These are phyloP conservation scores for Venturia carpophila DNA, from an alignment of 2,329 filamentous ascomycete genomes.

Conservation along the genomic window DNA sequence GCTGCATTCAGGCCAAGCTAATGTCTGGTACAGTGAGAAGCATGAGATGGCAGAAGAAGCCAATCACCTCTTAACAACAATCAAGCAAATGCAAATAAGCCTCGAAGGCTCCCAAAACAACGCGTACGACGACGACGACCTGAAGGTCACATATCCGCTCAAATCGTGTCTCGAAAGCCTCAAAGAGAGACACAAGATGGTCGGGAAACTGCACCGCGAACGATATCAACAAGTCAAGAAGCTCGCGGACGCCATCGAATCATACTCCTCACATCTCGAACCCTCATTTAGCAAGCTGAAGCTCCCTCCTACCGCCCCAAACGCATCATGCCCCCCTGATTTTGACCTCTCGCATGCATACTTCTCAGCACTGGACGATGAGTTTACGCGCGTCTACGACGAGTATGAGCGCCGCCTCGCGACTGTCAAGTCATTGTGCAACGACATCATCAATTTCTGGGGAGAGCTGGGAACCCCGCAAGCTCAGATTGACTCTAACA, in stretches of 20 bases:
- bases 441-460: slow-evolving; percentile 91
- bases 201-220: slow-evolving; percentile 78
- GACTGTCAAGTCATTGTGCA: slow-evolving; percentile 64
- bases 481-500: slow-evolving; percentile 77
- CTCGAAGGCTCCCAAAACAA: slow-evolving; percentile 67
- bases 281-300: slow-evolving; percentile 76
- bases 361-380: slow-evolving; percentile 74
- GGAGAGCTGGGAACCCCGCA: slow-evolving; percentile 91
- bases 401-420: slow-evolving; percentile 82
- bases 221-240: slow-evolving; percentile 95
- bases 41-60: slow-evolving; percentile 85
- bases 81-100: slow-evolving; percentile 88
- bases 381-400: slow-evolving; percentile 92
- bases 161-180: slow-evolving; percentile 68
- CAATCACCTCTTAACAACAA: slow-evolving; percentile 71
- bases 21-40: slow-evolving; percentile 57
- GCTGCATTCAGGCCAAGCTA: background rate
- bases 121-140: slow-evolving; percentile 58
- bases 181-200: slow-evolving; percentile 76
- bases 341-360: slow-evolving; percentile 93
- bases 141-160: slow-evolving; percentile 77
- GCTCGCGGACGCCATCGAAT: slow-evolving; percentile 86
- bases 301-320: slow-evolving; percentile 72
- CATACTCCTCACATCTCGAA: slow-evolving; percentile 93
- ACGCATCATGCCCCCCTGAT: slow-evolving; percentile 52